A percentile compares a stretch with the other conserved stretches of the same genome.
Conservation (phyloP, 495 filamentous ascomycete species). For the Amphirosellinia nigrospora region DNA sequence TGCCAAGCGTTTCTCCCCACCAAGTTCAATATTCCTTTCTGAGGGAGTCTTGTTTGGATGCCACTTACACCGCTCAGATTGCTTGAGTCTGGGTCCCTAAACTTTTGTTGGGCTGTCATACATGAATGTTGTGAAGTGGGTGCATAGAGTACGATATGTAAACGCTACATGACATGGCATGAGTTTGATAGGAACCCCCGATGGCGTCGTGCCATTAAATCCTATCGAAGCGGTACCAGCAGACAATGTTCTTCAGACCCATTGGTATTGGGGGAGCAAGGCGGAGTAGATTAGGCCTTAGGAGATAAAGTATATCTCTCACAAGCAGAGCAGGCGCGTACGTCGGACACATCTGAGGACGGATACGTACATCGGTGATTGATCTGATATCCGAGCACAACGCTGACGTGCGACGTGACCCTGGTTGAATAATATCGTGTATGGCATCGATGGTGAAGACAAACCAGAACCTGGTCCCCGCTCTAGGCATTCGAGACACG, state of each 20-base stretch:
- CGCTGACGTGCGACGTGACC: slow-evolving; percentile 24
- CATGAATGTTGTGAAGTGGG: neutral
- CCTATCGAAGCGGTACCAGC: neutral
- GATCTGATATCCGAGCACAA: slow-evolving; percentile 26
- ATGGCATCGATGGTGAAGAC: neutral
- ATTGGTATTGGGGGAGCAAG: neutral
- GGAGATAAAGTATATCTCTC: neutral
- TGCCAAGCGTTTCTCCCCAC: neutral
- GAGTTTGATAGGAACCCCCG: neutral
- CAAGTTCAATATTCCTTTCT: neutral
- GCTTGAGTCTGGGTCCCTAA: neutral
- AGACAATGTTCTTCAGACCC: neutral
- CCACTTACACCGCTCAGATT: neutral
- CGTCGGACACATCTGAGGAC: slow-evolving; percentile 11
- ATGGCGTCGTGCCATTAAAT: neutral
- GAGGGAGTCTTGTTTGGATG: neutral
- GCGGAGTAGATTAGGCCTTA: neutral
- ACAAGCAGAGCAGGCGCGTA: neutral
- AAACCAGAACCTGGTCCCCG: slow-evolving; percentile 7
- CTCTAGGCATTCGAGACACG: neutral
- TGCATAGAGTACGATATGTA: neutral
- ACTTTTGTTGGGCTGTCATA: neutral
- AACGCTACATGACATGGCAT: neutral
- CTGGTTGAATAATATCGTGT: neutral
- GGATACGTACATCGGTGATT: slow-evolving; percentile 26